These are phyloP conservation scores for Quercus lobata DNA, from an alignment of 331 rosid species.

Conservation along the genomic window DNA sequence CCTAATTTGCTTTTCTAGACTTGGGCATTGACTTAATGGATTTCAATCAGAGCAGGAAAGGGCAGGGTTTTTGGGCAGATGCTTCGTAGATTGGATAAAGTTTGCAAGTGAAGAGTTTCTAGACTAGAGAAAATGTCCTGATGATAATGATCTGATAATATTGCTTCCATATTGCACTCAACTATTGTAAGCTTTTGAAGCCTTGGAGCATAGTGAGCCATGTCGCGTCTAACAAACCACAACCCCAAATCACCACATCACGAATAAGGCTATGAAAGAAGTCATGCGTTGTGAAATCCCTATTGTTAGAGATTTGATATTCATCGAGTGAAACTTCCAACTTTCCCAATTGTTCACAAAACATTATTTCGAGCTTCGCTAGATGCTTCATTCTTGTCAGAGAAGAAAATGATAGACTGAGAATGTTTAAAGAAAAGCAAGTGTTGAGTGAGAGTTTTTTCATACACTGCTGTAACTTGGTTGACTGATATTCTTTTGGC, in stretches of 20 bases:
- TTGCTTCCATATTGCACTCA: fast-evolving
- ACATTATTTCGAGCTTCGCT: background rate
- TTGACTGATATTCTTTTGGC: background rate
- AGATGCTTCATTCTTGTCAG: background rate
- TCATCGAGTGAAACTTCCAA: too few relatives aligned
- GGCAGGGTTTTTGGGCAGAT: too few relatives aligned
- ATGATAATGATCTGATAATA: background rate
- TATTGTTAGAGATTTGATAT: too few relatives aligned
- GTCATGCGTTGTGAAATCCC: background rate
- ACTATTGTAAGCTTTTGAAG: fast-evolving
- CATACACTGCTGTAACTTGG: background rate
- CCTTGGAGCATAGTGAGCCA: conserved; percentile 12
- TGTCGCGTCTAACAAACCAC: background rate
- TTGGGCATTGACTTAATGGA: too few relatives aligned
- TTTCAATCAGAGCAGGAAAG: too few relatives aligned
- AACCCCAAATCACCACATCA: fast-evolving
- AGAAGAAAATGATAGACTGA: background rate
- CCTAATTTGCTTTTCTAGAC: background rate
- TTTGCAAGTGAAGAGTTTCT: fast-evolving
- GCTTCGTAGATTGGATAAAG: background rate
- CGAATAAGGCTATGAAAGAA: background rate
- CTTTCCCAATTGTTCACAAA: background rate
- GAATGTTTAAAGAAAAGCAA: background rate
- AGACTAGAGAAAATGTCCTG: conserved; percentile 1
- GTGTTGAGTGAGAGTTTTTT: fast-evolving